Base-by-base conservation (phyloP, 1,284 basidiomycete genomes). In the Cystobasidiaceae sp. region DNA sequence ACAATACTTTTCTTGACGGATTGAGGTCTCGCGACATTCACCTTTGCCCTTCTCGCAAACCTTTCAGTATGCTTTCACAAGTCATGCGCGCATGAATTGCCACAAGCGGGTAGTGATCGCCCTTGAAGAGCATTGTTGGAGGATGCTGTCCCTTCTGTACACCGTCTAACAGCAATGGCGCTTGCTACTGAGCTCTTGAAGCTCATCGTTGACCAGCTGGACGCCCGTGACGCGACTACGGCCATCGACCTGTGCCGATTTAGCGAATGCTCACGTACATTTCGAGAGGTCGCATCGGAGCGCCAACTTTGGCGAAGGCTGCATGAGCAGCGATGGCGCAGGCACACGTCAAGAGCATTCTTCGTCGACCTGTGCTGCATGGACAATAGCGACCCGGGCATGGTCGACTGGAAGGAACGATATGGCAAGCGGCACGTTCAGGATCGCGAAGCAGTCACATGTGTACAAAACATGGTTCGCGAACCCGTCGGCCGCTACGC, bases 161-260 rank as follows among this genome's bases (percentile, higher is more conserved):
- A 44, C n/a, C 15, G 43, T n/a, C 17, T 7, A n/a, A 19, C 2
- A 17, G 27, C 15, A 8, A 59, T 59, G 56, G 43, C 28, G 30
- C 52, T 64, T 11, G 49, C 61, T 5, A 51, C 61, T 15, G 61
- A 64, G 52, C 33, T 64, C 43, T 52, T 64, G 9, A 28, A 51
- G n/a, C 28, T 23, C 8, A 45, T 64, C 15, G 21, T 64, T 21
- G 52, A 41, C 30, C 19, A 51, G 13, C 43, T 64, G 30, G 52
- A 64, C 19, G 39, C 52, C 32, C 27, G 41, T 30, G 45, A 56
- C 15, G 28, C 28, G 17, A 6, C n/a, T 21, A 37, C 61, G 7
- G 61, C 51, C 28, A 13, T 56, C 21, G 43, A 51, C 15, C 33
- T 64, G n/a, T 55, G 51, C 32, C 61, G 61, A 32, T 64, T 64